phyloP scores from a whole-genome alignment of 1,284 basidiomycete genomes.

The Porogramme epimiltina region DNA sequence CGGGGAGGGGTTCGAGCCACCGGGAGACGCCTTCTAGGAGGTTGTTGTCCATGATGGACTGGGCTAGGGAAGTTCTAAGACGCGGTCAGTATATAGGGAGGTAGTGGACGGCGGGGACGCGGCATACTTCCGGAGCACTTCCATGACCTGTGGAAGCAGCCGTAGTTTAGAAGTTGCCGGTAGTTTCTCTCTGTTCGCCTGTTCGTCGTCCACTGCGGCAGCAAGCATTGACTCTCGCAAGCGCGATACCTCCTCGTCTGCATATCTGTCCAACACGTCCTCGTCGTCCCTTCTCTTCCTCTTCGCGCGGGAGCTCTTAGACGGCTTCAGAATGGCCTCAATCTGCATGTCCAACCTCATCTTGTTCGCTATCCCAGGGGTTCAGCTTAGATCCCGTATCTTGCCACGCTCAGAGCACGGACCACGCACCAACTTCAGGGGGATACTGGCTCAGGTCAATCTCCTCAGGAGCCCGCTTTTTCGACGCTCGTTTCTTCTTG shows the following conservation, averaged over 20 bases:
- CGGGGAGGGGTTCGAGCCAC: constrained; percentile 95
- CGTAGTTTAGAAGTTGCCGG: constrained; percentile 88
- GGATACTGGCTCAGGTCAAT: constrained; percentile 66
- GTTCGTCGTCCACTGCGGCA: constrained; percentile 86
- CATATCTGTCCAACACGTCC: constrained; percentile 80
- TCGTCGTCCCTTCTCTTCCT: constrained; percentile 80
- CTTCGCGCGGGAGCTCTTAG: constrained; percentile 63
- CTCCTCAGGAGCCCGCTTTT: constrained; percentile 47
- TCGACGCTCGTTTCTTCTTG: constrained; percentile 42
- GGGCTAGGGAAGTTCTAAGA: constrained; percentile 77
- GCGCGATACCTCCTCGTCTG: constrained; percentile 89
- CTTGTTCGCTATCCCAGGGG: constrained; percentile 52
- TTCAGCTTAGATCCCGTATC: not conserved
- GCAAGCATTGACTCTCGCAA: constrained; percentile 85
- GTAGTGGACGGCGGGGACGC: too few species aligned
- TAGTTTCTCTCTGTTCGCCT: constrained; percentile 79
- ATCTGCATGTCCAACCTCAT: constrained; percentile 71
- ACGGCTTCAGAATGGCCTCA: constrained; percentile 84
- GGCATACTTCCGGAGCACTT: constrained; percentile 87
- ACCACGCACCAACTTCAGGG: constrained; percentile 64
- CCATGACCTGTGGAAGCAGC: constrained; percentile 87
- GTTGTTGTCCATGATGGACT: constrained; percentile 95
- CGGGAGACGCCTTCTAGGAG: constrained; percentile 87
- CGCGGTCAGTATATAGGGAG: too few species aligned
- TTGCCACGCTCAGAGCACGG: not conserved